Evolutionary conservation across 805 yeast genomes (phyloP).

Genomic region (Ogataea allantospora): DNA sequence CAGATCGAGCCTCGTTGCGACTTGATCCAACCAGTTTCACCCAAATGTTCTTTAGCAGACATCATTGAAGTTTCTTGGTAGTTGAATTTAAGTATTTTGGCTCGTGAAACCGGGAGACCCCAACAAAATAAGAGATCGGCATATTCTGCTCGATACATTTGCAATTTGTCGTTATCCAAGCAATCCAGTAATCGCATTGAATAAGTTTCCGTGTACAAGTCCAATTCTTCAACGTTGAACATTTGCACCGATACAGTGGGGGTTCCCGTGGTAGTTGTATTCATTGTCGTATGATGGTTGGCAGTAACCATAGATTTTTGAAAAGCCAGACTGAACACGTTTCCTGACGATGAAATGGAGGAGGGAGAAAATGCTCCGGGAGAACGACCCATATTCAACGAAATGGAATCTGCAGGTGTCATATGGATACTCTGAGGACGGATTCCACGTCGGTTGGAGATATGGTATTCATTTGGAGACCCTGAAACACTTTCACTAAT

Average conservation of each 20-base stretch:
- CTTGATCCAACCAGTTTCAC: constrained; percentile 30
- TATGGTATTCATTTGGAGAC: constrained; percentile 30
- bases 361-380: constrained; percentile 16
- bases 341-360: constrained; percentile 17
- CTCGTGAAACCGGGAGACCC: constrained; percentile 80
- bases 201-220: constrained; percentile 43
- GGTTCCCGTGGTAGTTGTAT: neutral
- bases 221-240: constrained; percentile 43
- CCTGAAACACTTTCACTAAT: constrained; percentile 26
- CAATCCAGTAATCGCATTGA: constrained; percentile 41
- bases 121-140: constrained; percentile 75
- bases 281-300: no score
- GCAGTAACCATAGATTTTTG: constrained; percentile 15
- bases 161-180: constrained; percentile 37
- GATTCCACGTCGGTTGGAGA: constrained; percentile 30
- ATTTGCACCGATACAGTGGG: constrained; percentile 45
- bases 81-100: constrained; percentile 74
- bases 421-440: constrained; percentile 17
- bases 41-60: constrained; percentile 25
- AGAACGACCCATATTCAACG: constrained; percentile 9
- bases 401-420: constrained; percentile 10
- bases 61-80: constrained; percentile 25
- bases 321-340: constrained; percentile 27
- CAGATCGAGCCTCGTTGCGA: constrained; percentile 19
- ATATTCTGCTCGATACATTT: constrained; percentile 59